phyloP scores from a whole-genome alignment of 148 eudicot species.

The Drosera capensis region DNA sequence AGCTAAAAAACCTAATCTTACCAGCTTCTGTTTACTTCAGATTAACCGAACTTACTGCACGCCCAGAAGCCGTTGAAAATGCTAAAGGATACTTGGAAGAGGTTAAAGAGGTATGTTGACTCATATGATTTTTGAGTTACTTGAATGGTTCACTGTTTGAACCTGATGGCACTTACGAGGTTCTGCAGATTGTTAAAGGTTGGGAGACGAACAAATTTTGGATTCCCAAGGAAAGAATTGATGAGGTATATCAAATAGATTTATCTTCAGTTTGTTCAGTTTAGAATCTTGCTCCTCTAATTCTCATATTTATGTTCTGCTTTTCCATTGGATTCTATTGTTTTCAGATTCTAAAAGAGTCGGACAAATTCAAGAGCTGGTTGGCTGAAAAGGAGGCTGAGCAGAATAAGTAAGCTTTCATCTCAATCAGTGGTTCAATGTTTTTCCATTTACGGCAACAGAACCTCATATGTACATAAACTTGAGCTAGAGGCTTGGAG shows the following conservation, averaged over 20 bases:
- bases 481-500: neutral
- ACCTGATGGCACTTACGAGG: too few species aligned
- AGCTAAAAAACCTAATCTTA: slow-evolving; percentile 3
- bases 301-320: slow-evolving; percentile 1
- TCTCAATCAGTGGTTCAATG: neutral
- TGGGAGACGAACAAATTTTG: slow-evolving; percentile 81
- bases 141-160: too few species aligned
- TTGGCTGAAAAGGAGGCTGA: slow-evolving; percentile 68
- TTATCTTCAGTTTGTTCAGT: neutral
- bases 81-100: slow-evolving; percentile 57
- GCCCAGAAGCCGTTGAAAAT: slow-evolving; percentile 60
- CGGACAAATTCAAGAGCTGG: slow-evolving; percentile 67
- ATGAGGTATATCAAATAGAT: slow-evolving; percentile 54
- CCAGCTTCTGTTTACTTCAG: slow-evolving; percentile 23
- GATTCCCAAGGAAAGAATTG: slow-evolving; percentile 71
- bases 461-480: neutral
- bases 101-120: slow-evolving; percentile 59
- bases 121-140: too few species aligned
- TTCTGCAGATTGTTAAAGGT: slow-evolving; percentile 46
- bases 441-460: too few species aligned
- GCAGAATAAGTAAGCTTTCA: slow-evolving; percentile 52
- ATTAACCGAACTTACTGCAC: slow-evolving; percentile 68
- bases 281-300: neutral
- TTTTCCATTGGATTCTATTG: neutral
- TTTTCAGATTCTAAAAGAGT: slow-evolving; percentile 44